Evolutionary conservation across 106 monocot species (phyloP).

Genomic region (Allium cepa): DNA sequence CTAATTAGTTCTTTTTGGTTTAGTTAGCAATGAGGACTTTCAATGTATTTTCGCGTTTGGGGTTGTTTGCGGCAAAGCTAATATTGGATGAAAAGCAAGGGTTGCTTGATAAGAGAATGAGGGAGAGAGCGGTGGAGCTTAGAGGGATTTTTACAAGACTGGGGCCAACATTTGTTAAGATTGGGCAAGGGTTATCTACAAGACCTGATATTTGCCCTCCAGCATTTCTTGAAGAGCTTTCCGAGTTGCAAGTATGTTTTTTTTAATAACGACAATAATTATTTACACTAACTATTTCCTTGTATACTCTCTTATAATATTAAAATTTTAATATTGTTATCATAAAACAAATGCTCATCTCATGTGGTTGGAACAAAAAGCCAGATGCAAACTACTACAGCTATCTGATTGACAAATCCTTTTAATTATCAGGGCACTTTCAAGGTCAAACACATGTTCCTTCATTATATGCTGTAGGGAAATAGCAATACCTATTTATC

Average conservation of each 20-base stretch:
- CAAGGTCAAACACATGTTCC: too few species aligned
- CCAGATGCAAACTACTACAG: too few species aligned
- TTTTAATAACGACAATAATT: background rate
- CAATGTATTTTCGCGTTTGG: constrained; percentile 58
- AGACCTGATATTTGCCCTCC: constrained; percentile 96
- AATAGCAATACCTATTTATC: too few species aligned
- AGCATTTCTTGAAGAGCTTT: constrained; percentile 86
- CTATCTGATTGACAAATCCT: too few species aligned
- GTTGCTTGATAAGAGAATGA: constrained; percentile 33
- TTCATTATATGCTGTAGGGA: too few species aligned
- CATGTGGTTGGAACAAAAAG: too few species aligned
- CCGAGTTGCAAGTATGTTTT: constrained; percentile 55
- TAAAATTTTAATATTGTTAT: too few species aligned
- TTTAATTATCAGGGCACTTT: too few species aligned
- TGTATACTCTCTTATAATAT: too few species aligned
- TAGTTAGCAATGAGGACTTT: constrained; percentile 52
- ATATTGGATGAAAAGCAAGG: constrained; percentile 57
- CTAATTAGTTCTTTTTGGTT: background rate
- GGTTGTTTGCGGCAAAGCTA: constrained; percentile 51
- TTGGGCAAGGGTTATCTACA: constrained; percentile 98
- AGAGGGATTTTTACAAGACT: constrained; percentile 53
- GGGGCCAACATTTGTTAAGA: constrained; percentile 96
- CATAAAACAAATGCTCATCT: too few species aligned
- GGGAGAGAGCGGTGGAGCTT: constrained; percentile 62
- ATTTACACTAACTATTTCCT: too few species aligned